phyloP scores from a whole-genome alignment of 1,284 basidiomycete species.

The Fomitopsis pinicola region DNA sequence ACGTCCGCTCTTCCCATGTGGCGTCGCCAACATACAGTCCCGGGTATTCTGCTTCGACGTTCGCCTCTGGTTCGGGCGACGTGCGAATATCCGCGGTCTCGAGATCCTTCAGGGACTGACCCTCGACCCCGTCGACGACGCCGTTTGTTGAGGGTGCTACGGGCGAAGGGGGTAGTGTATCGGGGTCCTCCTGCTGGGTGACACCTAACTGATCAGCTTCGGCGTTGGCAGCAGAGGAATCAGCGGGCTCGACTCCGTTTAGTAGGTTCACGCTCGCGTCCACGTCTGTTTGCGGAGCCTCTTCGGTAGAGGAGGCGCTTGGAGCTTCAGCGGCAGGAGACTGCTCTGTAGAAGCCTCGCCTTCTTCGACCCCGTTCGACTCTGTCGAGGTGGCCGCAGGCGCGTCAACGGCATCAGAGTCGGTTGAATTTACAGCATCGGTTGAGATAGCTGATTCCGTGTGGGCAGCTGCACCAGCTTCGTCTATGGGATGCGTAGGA shows the following conservation, averaged over 20 bases:
- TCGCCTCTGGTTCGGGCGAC: neutral
- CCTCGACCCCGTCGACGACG: conserved; percentile 3
- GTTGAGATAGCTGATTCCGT: neutral
- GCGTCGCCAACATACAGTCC: conserved; percentile 46
- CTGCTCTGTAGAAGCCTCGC: neutral
- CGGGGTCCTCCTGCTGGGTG: neutral
- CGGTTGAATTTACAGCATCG: neutral
- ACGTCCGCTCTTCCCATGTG: conserved; percentile 88
- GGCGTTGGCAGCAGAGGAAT: neutral
- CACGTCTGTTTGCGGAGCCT: neutral
- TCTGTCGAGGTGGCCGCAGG: neutral
- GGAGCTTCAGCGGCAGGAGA: neutral
- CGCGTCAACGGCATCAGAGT: neutral
- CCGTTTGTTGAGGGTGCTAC: conserved; percentile 6
- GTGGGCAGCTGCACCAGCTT: neutral
- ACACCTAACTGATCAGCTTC: neutral
- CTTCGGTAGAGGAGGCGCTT: neutral
- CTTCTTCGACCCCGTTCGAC: neutral
- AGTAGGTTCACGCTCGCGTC: neutral
- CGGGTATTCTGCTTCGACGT: conserved; percentile 1
- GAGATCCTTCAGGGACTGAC: neutral
- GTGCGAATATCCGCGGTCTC: conserved; percentile 3
- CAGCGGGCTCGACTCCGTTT: neutral
- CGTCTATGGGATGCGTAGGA: neutral
- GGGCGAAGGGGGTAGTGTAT: neutral